Base-by-base conservation (phyloP, 768 basidiomycete genomes). In the Glaciozyma martinii region DNA sequence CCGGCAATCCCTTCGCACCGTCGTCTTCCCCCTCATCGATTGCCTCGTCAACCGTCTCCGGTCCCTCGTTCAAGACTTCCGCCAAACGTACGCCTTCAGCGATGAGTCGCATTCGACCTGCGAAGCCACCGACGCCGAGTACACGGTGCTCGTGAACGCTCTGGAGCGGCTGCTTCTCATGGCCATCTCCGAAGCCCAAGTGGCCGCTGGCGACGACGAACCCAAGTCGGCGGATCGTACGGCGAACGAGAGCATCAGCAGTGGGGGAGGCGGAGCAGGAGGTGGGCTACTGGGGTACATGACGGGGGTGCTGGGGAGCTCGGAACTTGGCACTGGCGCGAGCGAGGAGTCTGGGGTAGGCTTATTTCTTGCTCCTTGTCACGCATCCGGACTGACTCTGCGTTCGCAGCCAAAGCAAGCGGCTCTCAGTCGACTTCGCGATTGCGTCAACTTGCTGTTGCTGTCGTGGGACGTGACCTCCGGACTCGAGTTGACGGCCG, bases 291-390 rank as follows among this genome's bases (percentile, higher is more conserved):
- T 97, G 0, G 90, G 92, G 13, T 88, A 90, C 72, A 86, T 99
- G 59, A 92, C 91, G 3, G 89, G 85, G 61, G 93, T 97, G 3
- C 93, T 99, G 73, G 83, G 87, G 49, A 84, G 84, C 0, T 89
- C 91, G n/a, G 81, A 78, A 43, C 55, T 66, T 23, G 68, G 64
- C 23, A 25, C 56, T 2, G 62, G 64, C 3, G 18, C 66, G 3
- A 53, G 61, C 2, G 68, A 70, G 21, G 60, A 62, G 54, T 53
- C 62, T 23, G 61, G 64, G 56, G 67, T 68, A 25, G 40, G 67
- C 21, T 37, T 5, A 25, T 1, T 16, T 29, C 18, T 7, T 4
- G 25, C 5, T 9, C 4, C 18, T 42, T 15, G 33, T 40, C 15
- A 12, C 5, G 16, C 18, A 19, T 5, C 42, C 23, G 21, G 6